Evolutionary conservation across 345 rosid genomes (phyloP).

Genomic region (Mallotus nudiflorus): DNA sequence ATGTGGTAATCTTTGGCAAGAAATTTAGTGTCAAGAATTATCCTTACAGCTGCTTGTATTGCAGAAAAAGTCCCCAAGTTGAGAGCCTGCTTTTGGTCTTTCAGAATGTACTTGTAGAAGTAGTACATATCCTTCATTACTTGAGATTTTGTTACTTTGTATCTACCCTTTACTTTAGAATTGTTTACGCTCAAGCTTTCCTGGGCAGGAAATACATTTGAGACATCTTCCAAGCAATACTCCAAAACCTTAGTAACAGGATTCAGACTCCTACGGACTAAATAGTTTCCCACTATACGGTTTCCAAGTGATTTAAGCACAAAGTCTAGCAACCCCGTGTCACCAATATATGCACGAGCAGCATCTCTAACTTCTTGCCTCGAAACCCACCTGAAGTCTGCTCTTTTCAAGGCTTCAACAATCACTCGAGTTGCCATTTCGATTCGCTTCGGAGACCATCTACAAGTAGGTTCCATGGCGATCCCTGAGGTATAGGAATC

Average conservation of each 20-base stretch:
- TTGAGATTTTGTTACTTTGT: constrained; percentile 60
- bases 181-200: constrained; percentile 38
- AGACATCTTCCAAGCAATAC: constrained; percentile 76
- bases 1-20: constrained; percentile 60
- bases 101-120: constrained; percentile 51
- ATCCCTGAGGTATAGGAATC: constrained; percentile 39
- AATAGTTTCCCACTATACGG: constrained; percentile 78
- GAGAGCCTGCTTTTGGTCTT: constrained; percentile 47
- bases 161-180: constrained; percentile 39
- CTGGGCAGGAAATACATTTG: constrained; percentile 47
- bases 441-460: constrained; percentile 87
- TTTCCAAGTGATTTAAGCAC: constrained; percentile 91
- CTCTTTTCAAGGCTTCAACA: constrained; percentile 67
- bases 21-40: constrained; percentile 72
- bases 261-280: constrained; percentile 82
- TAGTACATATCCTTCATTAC: constrained; percentile 62
- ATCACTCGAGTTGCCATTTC: constrained; percentile 87
- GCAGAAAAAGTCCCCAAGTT: constrained; percentile 43
- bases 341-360: constrained; percentile 83
- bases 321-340: constrained; percentile 87
- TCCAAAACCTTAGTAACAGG: constrained; percentile 92
- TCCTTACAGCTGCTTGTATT: constrained; percentile 55
- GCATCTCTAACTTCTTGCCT: constrained; percentile 94
- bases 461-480: constrained; percentile 49
- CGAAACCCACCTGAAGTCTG: constrained; percentile 70